Percentiles rank a stretch among this genome's conserved stretches.
Conservation (phyloP, 306 rosid genomes). For the Rosa persica region DNA sequence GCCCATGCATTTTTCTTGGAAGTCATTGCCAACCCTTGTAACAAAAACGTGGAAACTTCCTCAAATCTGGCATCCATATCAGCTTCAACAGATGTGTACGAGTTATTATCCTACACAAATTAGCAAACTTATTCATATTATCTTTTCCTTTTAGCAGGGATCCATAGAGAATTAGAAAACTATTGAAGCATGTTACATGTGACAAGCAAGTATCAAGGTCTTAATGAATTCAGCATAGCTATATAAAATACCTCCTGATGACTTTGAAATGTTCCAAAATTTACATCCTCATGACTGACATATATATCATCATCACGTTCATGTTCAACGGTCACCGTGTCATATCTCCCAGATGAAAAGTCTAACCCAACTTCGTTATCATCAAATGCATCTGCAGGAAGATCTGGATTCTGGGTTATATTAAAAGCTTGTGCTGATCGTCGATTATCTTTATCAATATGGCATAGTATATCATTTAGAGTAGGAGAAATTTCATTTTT, state of each 20-base stretch:
- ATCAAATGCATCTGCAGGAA: neutral
- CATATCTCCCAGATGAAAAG: neutral
- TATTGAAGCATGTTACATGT: neutral
- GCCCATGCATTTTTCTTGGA: conserved; percentile 30
- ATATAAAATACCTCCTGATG: neutral
- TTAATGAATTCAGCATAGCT: neutral
- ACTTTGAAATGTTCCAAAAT: conserved; percentile 14
- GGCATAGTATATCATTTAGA: conserved; percentile 15
- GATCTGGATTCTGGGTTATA: conserved; percentile 15
- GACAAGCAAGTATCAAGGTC: neutral
- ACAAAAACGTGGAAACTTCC: conserved; percentile 11
- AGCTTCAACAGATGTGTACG: conserved; percentile 1
- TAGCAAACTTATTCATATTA: neutral
- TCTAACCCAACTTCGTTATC: conserved; percentile 8
- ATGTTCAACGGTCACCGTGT: neutral
- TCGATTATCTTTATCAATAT: conserved; percentile 24
- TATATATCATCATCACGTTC: neutral
- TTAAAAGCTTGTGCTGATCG: conserved; percentile 12
- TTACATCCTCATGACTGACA: conserved; percentile 3
- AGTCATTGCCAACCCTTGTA: conserved; percentile 20
- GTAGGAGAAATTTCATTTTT: conserved; percentile 26
- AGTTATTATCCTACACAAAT: conserved; percentile 20
- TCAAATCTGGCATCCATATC: conserved; percentile 18
- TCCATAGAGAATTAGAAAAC: neutral
- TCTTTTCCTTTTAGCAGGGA: conserved; percentile 3